A percentile compares a stretch with the other conserved stretches of the same genome.
These are phyloP conservation scores for Aureobasidium leucospermi DNA, from an alignment of 2,329 filamentous ascomycete species.

Conservation along the genomic window DNA sequence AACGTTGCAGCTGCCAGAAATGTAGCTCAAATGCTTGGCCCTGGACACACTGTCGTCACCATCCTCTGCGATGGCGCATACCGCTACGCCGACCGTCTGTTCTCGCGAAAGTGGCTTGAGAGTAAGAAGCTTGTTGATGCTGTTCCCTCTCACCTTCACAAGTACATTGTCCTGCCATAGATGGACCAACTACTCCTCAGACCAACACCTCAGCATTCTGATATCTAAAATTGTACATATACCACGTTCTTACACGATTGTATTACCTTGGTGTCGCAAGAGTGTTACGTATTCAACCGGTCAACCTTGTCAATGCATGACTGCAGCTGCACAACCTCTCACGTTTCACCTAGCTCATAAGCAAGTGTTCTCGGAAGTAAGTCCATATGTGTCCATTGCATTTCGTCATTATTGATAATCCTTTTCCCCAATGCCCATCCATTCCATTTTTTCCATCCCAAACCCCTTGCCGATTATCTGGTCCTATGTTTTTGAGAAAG, in stretches of 20 bases:
- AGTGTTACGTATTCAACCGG: background rate
- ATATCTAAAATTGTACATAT: conserved; percentile 4
- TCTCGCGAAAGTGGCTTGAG: conserved; percentile 83
- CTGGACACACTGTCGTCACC: conserved; percentile 85
- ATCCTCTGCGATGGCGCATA: conserved; percentile 96
- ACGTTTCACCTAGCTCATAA: background rate
- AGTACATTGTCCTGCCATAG: conserved; percentile 87
- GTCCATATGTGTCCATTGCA: background rate
- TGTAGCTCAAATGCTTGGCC: conserved; percentile 82
- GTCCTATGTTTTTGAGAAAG: background rate
- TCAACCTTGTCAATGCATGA: background rate
- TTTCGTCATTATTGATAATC: background rate
- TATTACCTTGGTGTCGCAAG: background rate
- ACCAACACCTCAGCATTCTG: background rate
- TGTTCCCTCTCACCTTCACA: conserved; percentile 77
- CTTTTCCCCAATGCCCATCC: background rate
- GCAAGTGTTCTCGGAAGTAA: background rate
- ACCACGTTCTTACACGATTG: background rate
- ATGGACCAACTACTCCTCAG: background rate
- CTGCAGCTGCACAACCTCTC: background rate
- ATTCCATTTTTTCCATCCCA: background rate
- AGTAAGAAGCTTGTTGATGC: conserved; percentile 75
- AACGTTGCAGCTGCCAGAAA: conserved; percentile 96
- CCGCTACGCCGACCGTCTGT: conserved; percentile 86
- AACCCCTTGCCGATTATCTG: background rate